phyloP scores from a whole-genome alignment of 2,329 filamentous ascomycete genomes.

The Curvularia spicifera region DNA sequence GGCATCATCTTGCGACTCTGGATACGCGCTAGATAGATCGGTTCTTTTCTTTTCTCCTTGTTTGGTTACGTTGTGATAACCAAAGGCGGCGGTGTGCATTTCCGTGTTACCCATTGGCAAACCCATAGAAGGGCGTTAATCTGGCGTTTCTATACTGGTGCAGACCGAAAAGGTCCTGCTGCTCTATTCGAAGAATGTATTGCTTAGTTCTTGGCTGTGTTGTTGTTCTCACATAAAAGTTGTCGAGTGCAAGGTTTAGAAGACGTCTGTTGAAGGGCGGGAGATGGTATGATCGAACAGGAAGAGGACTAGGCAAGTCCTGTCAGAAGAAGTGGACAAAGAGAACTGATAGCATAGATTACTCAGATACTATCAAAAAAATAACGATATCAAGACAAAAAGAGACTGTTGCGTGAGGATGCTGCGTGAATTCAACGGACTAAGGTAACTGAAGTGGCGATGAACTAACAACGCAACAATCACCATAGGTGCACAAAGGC shows the following conservation, averaged over 20 bases:
- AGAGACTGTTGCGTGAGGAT: not conserved
- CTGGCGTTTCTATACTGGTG: not conserved
- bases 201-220: not conserved
- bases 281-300: not conserved
- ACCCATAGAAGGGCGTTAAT: conserved; percentile 2
- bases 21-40: not conserved
- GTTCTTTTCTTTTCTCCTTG: not conserved
- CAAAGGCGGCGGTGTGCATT: not conserved
- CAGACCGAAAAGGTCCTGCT: not conserved
- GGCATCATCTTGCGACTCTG: not conserved
- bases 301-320: not conserved
- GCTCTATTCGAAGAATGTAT: not conserved
- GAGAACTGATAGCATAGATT: not conserved
- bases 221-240: not conserved
- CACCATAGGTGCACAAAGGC: not conserved
- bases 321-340: not conserved
- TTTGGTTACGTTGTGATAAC: not conserved
- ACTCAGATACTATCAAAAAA: not conserved
- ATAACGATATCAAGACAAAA: not conserved
- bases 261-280: not conserved
- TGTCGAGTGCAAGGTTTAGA: not conserved
- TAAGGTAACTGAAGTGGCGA: not conserved
- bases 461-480: not conserved
- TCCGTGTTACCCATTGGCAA: not conserved
- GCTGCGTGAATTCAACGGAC: not conserved